These are phyloP conservation scores for Cercospora sp. DNA, from an alignment of 2,329 filamentous ascomycete genomes.

Conservation along the genomic window DNA sequence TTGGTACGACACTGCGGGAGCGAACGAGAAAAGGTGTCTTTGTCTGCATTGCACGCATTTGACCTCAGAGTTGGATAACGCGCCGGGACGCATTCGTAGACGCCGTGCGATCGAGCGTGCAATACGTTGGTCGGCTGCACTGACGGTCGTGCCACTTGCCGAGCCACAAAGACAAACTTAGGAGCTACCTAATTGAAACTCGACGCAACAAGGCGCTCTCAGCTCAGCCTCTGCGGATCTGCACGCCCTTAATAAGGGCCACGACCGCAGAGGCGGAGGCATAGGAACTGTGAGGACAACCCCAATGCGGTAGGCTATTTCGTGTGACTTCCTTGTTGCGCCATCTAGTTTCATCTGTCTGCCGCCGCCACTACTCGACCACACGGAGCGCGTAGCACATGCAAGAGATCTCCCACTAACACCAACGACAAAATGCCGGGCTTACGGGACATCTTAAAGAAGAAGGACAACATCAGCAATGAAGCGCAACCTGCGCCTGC, in stretches of 20 bases:
- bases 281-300: background rate
- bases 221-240: slow-evolving; percentile 12
- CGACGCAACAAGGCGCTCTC: background rate
- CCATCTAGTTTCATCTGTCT: background rate
- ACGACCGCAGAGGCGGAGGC: background rate
- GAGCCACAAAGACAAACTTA: background rate
- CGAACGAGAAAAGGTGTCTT: background rate
- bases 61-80: background rate
- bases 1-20: background rate
- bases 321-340: background rate
- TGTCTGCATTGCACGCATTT: background rate
- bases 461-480: slow-evolving; percentile 57
- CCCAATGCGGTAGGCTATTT: slow-evolving; percentile 10
- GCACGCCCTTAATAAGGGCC: background rate
- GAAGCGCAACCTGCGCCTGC: slow-evolving; percentile 23
- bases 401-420: background rate
- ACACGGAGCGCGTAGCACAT: background rate
- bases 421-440: slow-evolving; percentile 51
- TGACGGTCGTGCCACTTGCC: background rate
- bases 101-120: background rate
- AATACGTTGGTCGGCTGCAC: background rate
- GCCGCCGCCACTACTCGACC: background rate
- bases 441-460: slow-evolving; percentile 62
- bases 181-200: background rate
- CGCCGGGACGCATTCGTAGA: background rate